A percentile compares a stretch with the other conserved stretches of the same genome.
phyloP scores from a whole-genome alignment of 495 filamentous ascomycete species.

The Chlorociboria aeruginascens region DNA sequence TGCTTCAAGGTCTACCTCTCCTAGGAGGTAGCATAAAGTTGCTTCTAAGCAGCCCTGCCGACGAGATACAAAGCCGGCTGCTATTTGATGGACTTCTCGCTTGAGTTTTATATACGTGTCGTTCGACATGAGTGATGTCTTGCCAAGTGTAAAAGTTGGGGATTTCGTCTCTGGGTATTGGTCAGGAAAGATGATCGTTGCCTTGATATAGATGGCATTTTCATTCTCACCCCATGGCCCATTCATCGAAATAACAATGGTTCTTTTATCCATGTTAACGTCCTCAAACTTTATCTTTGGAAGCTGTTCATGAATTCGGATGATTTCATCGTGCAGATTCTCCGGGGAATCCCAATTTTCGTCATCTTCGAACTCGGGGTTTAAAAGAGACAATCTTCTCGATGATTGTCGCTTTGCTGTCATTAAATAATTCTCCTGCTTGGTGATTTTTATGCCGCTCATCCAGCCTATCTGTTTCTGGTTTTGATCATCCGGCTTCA shows the following conservation, averaged over 20 bases:
- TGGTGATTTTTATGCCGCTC: constrained; percentile 78
- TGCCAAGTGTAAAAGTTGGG: constrained; percentile 61
- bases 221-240: constrained; percentile 76
- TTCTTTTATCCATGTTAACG: constrained; percentile 68
- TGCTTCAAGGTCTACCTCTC: constrained; percentile 65
- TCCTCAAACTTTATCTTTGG: constrained; percentile 77
- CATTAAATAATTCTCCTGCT: constrained; percentile 18
- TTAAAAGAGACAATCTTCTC: constrained; percentile 15
- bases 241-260: constrained; percentile 62
- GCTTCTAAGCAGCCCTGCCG: constrained; percentile 74
- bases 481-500: constrained; percentile 23
- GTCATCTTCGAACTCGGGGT: constrained; percentile 24
- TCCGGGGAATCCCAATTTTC: constrained; percentile 63
- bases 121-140: constrained; percentile 65
- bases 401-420: constrained; percentile 7
- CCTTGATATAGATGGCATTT: constrained; percentile 62
- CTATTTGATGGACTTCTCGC: constrained; percentile 57
- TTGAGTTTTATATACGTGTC: constrained; percentile 51
- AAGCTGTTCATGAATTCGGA: constrained; percentile 69
- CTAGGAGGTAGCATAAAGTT: constrained; percentile 69
- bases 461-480: constrained; percentile 76
- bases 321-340: constrained; percentile 76
- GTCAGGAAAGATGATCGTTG: constrained; percentile 65
- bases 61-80: constrained; percentile 51
- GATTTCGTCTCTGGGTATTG: constrained; percentile 60